Evolutionary conservation across 2,329 filamentous ascomycete species (phyloP).

Genomic region (Fusarium sp.): DNA sequence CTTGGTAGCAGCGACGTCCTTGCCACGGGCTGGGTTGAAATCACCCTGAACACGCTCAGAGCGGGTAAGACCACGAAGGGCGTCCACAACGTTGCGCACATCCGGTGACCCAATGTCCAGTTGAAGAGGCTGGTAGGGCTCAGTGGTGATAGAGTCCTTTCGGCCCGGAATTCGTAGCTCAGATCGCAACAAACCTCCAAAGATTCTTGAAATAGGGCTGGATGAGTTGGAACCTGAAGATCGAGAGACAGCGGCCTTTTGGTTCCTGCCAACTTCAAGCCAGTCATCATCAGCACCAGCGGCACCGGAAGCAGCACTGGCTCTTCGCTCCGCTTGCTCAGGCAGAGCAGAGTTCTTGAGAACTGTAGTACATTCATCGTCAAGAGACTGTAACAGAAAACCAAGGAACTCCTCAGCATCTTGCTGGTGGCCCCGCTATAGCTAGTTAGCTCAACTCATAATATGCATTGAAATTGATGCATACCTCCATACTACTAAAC

Average conservation of each 20-base stretch:
- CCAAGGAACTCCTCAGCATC: conserved; percentile 98
- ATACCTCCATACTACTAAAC: conserved; percentile 91
- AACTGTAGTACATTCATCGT: conserved; percentile 88
- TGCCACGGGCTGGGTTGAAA: conserved; percentile 82
- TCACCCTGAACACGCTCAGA: conserved; percentile 88
- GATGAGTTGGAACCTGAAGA: conserved; percentile 81
- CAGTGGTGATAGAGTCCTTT: conserved; percentile 90
- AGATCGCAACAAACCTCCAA: conserved; percentile 90
- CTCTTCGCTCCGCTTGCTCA: conserved; percentile 49
- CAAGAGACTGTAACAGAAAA: conserved; percentile 90
- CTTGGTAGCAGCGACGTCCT: conserved; percentile 84
- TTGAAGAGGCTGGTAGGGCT: conserved; percentile 94
- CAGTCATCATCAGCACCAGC: conserved; percentile 68
- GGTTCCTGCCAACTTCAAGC: conserved; percentile 94
- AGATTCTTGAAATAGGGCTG: conserved; percentile 93
- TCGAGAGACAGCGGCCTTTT: conserved; percentile 86
- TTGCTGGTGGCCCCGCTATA: conserved; percentile 90
- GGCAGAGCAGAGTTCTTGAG: conserved; percentile 61
- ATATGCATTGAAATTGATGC: conserved; percentile 49
- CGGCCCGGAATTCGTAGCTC: conserved; percentile 88
- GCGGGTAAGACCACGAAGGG: conserved; percentile 84
- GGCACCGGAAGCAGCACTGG: conserved; percentile 46
- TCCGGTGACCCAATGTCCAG: conserved; percentile 91
- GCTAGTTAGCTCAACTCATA: conserved; percentile 28
- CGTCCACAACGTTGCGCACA: conserved; percentile 91